Percentiles rank a stretch among this genome's conserved stretches.
phyloP scores from a whole-genome alignment of 306 rosid species.

The Casuarina cunninghamiana region DNA sequence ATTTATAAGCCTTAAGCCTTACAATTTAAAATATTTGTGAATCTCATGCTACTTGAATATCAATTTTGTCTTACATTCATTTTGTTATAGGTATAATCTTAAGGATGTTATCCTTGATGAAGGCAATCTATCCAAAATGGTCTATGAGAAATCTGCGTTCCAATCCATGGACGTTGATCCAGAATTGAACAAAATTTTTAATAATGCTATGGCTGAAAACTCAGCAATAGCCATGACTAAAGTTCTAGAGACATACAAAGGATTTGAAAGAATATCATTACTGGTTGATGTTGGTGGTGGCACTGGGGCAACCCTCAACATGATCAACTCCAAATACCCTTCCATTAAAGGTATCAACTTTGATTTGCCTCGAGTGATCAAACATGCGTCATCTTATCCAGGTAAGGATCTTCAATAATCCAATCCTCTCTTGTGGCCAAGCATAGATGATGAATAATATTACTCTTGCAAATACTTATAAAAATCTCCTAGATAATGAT shows the following conservation, averaged over 20 bases:
- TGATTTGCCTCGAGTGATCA: conserved; percentile 43
- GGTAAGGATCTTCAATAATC: conserved; percentile 24
- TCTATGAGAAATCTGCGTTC: conserved; percentile 26
- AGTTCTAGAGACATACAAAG: conserved; percentile 29
- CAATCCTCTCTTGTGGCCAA: background rate
- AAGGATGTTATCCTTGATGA: conserved; percentile 32
- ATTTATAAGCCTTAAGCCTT: too few relatives aligned
- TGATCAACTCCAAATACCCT: conserved; percentile 34
- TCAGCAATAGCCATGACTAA: conserved; percentile 13
- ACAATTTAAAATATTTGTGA: too few relatives aligned
- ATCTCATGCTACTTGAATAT: too few relatives aligned
- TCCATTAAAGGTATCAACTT: conserved; percentile 38
- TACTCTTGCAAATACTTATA: too few relatives aligned
- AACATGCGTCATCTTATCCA: conserved; percentile 19
- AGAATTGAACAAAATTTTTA: conserved; percentile 15
- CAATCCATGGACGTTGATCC: conserved; percentile 20
- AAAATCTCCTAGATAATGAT: too few relatives aligned
- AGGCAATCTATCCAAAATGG: conserved; percentile 29
- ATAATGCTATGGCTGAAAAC: conserved; percentile 21
- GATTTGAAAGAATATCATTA: conserved; percentile 35
- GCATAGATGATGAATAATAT: too few relatives aligned
- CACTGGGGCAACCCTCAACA: conserved; percentile 27
- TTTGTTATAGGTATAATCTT: conserved; percentile 21
- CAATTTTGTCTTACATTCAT: background rate
- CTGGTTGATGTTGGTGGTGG: conserved; percentile 50